Base-by-base conservation (phyloP, 225 moss, liverwort and hornwort species). In the Sphagnum contortum region DNA sequence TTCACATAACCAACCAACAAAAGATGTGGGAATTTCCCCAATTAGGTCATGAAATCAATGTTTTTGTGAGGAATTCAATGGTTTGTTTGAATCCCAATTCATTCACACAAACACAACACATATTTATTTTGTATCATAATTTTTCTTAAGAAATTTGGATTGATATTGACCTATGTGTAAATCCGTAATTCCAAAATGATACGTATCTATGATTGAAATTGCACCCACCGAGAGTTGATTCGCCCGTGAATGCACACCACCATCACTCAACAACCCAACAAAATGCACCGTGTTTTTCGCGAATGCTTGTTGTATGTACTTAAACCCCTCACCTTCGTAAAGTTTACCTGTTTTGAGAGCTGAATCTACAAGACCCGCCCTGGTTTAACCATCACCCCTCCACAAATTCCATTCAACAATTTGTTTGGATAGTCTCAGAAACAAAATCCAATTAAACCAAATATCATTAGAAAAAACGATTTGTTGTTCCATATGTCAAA, bases 181-280 rank as follows among this genome's bases (percentile, higher is more conserved):
- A 29, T 0, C 1, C 1, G 29, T 1, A 29, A 29, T 29, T 29
- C 29, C 29, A 29, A 29, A 29, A 29, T 29, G 29, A 29, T 29
- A 29, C 29, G 29, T 29, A 0, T 0, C 29, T 29, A 29, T 0
- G 29, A 29, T 29, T 29, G 0, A 29, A 29, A 29, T 29, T 29
- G 29, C 29, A 29, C 29, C 29, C 29, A 90, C 93, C 93, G 88
- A 86, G 64, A 91, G 79, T 72, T 98, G 96, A 73, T 98, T 93
- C 13, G 88, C 75, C 12, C 96, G 90, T 62, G 96, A 98, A 75
- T 98, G 96, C 47, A 98, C 96, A 63, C 96, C 96, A 64, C 96
- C 96, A 52, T 98, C 92, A 69, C 96, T 98, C 56, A 98, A 65
- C 52, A 98, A 85, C 60, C 96, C 96, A 75, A 98, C 93, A 81